Conservation (phyloP, 768 basidiomycete species). For the Tulasnella sp. region DNA sequence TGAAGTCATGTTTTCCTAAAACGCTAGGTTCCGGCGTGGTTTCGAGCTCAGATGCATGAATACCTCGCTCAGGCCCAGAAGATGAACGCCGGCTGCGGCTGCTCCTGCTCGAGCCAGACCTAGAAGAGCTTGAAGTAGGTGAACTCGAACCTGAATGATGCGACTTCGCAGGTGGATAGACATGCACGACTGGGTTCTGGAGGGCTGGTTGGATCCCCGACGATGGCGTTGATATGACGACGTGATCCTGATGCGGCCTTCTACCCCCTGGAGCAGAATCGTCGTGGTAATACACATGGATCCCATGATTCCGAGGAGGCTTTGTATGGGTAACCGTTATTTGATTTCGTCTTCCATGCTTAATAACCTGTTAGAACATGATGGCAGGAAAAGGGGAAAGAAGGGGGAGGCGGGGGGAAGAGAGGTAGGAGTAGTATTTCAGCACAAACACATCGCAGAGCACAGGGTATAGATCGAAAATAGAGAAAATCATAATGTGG, state of each 20-base stretch:
- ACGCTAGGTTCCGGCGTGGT: slow-evolving; percentile 1
- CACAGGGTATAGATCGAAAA: neutral
- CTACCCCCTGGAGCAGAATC: neutral
- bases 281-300: neutral
- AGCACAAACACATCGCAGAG: too few species aligned
- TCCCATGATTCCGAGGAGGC: slow-evolving; percentile 2
- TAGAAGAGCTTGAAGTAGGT: too few species aligned
- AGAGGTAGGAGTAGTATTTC: neutral
- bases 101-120: neutral
- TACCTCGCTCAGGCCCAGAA: too few species aligned
- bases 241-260: neutral
- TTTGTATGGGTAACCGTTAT: slow-evolving; percentile 10
- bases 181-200: slow-evolving; percentile 6
- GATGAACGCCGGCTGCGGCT: slow-evolving; percentile 1
- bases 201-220: neutral
- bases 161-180: neutral
- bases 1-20: neutral
- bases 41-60: slow-evolving; percentile 7
- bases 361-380: slow-evolving; percentile 6
- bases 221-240: slow-evolving; percentile 4
- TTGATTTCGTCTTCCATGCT: slow-evolving; percentile 10
- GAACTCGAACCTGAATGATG: too few species aligned
- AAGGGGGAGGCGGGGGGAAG: neutral
- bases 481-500: neutral
- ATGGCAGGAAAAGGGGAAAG: neutral